Conservation (phyloP, 495 filamentous ascomycete genomes). For the Tuber magnatum region DNA sequence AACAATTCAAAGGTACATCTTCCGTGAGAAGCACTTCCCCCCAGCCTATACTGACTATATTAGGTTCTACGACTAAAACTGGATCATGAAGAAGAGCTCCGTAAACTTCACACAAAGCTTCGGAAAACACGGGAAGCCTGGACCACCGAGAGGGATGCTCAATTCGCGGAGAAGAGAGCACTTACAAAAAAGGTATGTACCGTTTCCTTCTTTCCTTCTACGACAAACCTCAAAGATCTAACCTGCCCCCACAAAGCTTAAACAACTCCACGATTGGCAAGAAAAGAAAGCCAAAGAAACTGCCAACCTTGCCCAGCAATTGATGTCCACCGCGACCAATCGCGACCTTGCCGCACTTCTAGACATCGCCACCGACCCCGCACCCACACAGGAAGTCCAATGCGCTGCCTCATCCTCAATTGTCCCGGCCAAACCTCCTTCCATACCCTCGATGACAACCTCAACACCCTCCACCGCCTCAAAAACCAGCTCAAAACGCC, state of each 20-base stretch:
- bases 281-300: conserved; percentile 37
- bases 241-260: conserved; percentile 25
- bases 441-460: conserved; percentile 9
- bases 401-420: background rate
- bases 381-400: conserved; percentile 1
- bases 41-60: background rate
- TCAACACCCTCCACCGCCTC: background rate
- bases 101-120: conserved; percentile 22
- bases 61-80: conserved; percentile 24
- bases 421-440: conserved; percentile 12
- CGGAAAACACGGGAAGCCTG: conserved; percentile 23
- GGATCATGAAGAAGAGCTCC: conserved; percentile 25
- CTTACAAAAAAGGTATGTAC: conserved; percentile 29
- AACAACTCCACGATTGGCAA: conserved; percentile 28
- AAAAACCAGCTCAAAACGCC: conserved; percentile 7
- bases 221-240: conserved; percentile 2
- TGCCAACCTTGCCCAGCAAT: conserved; percentile 28
- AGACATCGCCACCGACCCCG: conserved; percentile 8
- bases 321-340: conserved; percentile 33
- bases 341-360: conserved; percentile 30
- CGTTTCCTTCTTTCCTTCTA: background rate
- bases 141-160: conserved; percentile 24
- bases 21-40: background rate
- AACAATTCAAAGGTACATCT: conserved; percentile 22
- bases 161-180: conserved; percentile 24